A percentile compares a stretch with the other conserved stretches of the same genome.
phyloP scores from a whole-genome alignment of 1,284 basidiomycete genomes.

The Boletus calvinii region DNA sequence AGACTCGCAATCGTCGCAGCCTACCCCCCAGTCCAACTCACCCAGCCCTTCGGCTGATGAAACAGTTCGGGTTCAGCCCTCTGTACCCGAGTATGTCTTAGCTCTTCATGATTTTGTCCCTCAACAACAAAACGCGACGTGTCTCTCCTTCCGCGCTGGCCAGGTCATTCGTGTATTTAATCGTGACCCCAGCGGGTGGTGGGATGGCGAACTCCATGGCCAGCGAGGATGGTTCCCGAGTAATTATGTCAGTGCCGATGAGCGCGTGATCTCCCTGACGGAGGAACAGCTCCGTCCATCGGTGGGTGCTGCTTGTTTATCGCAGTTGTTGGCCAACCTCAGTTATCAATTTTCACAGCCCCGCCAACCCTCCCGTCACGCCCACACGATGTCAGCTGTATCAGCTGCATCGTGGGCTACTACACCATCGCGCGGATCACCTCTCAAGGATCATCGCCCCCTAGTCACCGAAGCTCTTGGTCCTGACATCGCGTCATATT shows the following conservation, averaged over 20 bases:
- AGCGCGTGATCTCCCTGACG: slow-evolving; percentile 47
- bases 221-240: slow-evolving; percentile 98
- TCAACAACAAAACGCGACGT: slow-evolving; percentile 70
- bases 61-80: slow-evolving; percentile 40
- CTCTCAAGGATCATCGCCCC: slow-evolving; percentile 42
- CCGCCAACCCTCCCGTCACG: slow-evolving; percentile 38
- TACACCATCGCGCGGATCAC: slow-evolving; percentile 37
- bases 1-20: slow-evolving; percentile 5
- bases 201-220: slow-evolving; percentile 92
- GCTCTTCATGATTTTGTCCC: slow-evolving; percentile 88
- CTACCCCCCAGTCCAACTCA: slow-evolving; percentile 21
- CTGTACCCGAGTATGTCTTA: slow-evolving; percentile 64
- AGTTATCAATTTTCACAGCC: slow-evolving; percentile 16
- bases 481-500: slow-evolving; percentile 56
- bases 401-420: slow-evolving; percentile 59
- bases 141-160: slow-evolving; percentile 85
- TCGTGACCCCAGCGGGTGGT: slow-evolving; percentile 91
- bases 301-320: slow-evolving; percentile 39
- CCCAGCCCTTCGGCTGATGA: slow-evolving; percentile 43
- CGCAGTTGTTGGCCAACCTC: neutral
- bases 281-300: slow-evolving; percentile 49
- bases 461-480: slow-evolving; percentile 46
- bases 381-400: slow-evolving; percentile 47
- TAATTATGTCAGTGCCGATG: slow-evolving; percentile 75
- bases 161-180: slow-evolving; percentile 90